A percentile compares a stretch with the other conserved stretches of the same genome.
phyloP scores from a whole-genome alignment of 2,329 filamentous ascomycete genomes.

The Aspergillus nomiae region DNA sequence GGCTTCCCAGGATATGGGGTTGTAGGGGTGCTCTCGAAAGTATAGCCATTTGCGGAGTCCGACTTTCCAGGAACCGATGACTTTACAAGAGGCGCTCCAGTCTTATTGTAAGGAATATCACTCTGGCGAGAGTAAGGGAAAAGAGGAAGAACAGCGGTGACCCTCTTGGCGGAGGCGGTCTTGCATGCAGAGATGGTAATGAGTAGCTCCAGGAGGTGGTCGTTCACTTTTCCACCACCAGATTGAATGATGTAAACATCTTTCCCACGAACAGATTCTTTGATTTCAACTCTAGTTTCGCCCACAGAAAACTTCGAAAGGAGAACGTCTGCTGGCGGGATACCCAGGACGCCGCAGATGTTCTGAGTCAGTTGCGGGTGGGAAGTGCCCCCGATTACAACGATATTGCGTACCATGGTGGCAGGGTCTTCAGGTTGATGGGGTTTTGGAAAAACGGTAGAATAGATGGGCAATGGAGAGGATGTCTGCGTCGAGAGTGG shows the following conservation, averaged over 20 bases:
- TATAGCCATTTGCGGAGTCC: constrained; percentile 60
- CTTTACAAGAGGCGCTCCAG: constrained; percentile 82
- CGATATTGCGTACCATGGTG: constrained; percentile 89
- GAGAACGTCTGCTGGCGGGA: constrained; percentile 80
- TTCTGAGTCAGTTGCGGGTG: constrained; percentile 84
- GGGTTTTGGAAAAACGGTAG: constrained; percentile 17
- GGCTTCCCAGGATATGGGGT: constrained; percentile 75
- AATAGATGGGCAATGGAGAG: constrained; percentile 17
- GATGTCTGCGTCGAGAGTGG: constrained; percentile 22
- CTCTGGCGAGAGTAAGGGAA: constrained; percentile 97
- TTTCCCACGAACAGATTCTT: constrained; percentile 94
- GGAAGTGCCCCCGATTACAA: constrained; percentile 89
- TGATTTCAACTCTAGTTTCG: constrained; percentile 92
- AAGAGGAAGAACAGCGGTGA: constrained; percentile 90
- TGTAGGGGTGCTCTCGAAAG: constrained; percentile 87
- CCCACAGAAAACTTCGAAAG: constrained; percentile 92
- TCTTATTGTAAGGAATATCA: constrained; percentile 95
- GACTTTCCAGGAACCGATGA: constrained; percentile 48
- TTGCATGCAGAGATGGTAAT: constrained; percentile 99
- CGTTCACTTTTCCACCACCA: constrained; percentile 88
- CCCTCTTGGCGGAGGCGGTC: constrained; percentile 84
- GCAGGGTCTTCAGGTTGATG: constrained; percentile 15
- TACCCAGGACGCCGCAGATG: constrained; percentile 84
- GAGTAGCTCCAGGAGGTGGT: constrained; percentile 92
- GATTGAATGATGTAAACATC: constrained; percentile 99